These are phyloP conservation scores for Aspergillus cristatus DNA, from an alignment of 495 filamentous ascomycete genomes.

Conservation along the genomic window DNA sequence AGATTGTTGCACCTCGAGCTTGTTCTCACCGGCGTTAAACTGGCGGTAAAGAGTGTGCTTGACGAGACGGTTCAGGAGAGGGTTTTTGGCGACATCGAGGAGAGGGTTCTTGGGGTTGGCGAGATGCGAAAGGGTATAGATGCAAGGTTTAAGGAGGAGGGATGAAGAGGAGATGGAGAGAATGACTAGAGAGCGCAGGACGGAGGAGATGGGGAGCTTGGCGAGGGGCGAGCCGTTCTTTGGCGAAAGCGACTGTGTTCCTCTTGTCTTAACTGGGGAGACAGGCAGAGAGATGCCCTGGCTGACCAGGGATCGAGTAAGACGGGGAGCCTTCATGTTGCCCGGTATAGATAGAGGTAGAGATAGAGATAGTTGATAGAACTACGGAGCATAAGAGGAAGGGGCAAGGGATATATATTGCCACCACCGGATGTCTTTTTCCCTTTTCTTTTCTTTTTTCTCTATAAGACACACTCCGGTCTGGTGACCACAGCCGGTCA, in stretches of 20 bases:
- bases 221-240: constrained; percentile 52
- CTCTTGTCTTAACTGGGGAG: too few relatives aligned
- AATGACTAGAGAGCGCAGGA: constrained; percentile 72
- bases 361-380: too few relatives aligned
- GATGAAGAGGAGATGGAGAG: constrained; percentile 73
- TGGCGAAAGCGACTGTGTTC: constrained; percentile 7
- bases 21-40: constrained; percentile 43
- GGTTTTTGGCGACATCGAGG: constrained; percentile 38
- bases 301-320: constrained; percentile 29
- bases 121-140: constrained; percentile 58
- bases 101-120: constrained; percentile 55
- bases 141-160: constrained; percentile 59
- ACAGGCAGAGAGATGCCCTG: too few relatives aligned
- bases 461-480: too few relatives aligned
- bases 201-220: constrained; percentile 59
- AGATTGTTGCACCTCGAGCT: constrained; percentile 33
- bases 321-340: constrained; percentile 26
- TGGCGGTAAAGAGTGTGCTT: constrained; percentile 44
- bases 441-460: too few relatives aligned
- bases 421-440: too few relatives aligned
- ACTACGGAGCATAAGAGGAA: too few relatives aligned
- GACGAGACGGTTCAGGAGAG: constrained; percentile 32
- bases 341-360: too few relatives aligned
- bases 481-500: too few relatives aligned
- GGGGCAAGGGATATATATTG: too few relatives aligned